A percentile compares a stretch with the other conserved stretches of the same genome.
Evolutionary conservation across 2,329 filamentous ascomycete genomes (phyloP).

Genomic region (Colletotrichum endophyticum): DNA sequence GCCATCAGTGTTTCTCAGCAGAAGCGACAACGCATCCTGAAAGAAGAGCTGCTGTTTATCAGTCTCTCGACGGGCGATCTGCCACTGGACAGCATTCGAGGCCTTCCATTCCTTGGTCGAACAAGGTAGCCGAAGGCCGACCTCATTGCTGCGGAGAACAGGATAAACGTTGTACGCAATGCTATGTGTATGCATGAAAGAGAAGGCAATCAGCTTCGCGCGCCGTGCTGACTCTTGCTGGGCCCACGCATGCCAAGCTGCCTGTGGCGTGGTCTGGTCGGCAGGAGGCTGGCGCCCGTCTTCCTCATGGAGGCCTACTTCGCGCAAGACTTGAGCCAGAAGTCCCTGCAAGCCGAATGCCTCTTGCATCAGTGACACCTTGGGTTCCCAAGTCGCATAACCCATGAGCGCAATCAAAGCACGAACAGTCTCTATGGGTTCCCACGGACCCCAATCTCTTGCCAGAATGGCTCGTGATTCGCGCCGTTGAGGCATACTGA

Average conservation of each 20-base stretch:
- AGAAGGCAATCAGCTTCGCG: constrained; percentile 41
- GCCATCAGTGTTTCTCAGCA: constrained; percentile 32
- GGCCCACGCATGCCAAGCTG: constrained; percentile 34
- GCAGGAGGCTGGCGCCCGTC: background rate
- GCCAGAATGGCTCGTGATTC: background rate
- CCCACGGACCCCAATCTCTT: constrained; percentile 26
- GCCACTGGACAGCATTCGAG: constrained; percentile 31
- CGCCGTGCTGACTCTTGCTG: constrained; percentile 35
- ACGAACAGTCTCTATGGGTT: constrained; percentile 36
- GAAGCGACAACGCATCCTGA: constrained; percentile 37
- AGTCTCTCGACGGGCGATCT: constrained; percentile 27
- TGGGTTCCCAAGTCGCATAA: constrained; percentile 41
- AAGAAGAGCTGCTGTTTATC: constrained; percentile 38
- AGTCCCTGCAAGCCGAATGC: constrained; percentile 37
- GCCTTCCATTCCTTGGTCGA: constrained; percentile 42
- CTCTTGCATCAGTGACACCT: constrained; percentile 34
- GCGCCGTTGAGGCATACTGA: constrained; percentile 23
- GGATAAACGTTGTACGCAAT: constrained; percentile 44
- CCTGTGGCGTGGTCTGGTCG: constrained; percentile 10
- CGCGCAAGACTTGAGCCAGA: constrained; percentile 36
- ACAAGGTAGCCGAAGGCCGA: constrained; percentile 37
- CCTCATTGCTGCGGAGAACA: constrained; percentile 38
- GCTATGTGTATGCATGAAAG: constrained; percentile 41
- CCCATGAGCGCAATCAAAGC: constrained; percentile 41
- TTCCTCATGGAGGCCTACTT: constrained; percentile 36